phyloP scores from a whole-genome alignment of 192 early-diverging fungal species.

The Paraglomus brasilianum region DNA sequence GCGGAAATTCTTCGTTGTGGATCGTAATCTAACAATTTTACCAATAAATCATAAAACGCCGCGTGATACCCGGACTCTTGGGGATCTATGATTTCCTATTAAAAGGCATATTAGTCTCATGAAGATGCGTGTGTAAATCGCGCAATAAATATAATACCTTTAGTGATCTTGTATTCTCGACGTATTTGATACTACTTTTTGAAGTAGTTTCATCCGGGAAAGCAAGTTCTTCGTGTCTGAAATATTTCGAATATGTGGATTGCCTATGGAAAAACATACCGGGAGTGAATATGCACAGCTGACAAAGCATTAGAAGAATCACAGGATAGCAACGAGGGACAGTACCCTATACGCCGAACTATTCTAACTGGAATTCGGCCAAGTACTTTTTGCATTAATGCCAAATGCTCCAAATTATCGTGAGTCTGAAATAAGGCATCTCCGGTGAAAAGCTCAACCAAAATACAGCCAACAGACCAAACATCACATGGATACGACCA shows the following conservation, averaged over 20 bases:
- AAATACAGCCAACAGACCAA: conserved; percentile 97
- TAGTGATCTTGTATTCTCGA: conserved; percentile 56
- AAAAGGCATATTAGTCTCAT: neutral
- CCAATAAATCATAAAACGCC: conserved; percentile 70
- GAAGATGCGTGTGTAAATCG: neutral
- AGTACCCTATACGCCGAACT: conserved; percentile 49
- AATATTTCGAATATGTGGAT: conserved; percentile 50
- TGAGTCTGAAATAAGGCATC: conserved; percentile 97
- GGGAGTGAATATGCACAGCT: neutral
- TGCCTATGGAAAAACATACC: conserved; percentile 29
- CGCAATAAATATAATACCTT: conserved; percentile 36
- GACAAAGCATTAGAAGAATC: neutral
- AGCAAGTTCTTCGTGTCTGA: conserved; percentile 44
- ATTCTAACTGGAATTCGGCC: conserved; percentile 74
- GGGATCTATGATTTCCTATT: conserved; percentile 46
- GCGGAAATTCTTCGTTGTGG: conserved; percentile 79
- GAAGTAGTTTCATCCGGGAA: conserved; percentile 60
- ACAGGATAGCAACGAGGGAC: neutral
- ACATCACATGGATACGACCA: conserved; percentile 98
- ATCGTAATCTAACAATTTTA: conserved; percentile 75
- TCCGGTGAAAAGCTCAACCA: conserved; percentile 93
- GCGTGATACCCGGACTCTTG: conserved; percentile 45
- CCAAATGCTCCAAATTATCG: conserved; percentile 94
- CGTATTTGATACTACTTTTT: conserved; percentile 57
- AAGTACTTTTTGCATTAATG: conserved; percentile 92